These are phyloP conservation scores for Phycomyces nitens DNA, from an alignment of 192 early-diverging fungal genomes.

Conservation along the genomic window DNA sequence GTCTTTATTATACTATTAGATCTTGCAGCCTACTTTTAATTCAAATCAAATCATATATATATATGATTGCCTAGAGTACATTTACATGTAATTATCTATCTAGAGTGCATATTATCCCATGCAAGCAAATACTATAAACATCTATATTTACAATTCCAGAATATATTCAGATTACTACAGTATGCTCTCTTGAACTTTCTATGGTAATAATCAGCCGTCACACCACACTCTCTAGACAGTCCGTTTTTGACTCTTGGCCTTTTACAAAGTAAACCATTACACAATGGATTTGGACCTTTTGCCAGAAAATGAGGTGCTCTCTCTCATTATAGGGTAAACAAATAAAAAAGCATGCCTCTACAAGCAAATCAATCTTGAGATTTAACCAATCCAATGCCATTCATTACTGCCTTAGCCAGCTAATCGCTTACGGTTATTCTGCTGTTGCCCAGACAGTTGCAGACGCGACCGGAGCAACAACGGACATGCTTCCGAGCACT, in stretches of 20 bases:
- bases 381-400: neutral
- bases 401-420: conserved; percentile 36
- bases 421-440: conserved; percentile 51
- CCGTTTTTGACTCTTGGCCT: neutral
- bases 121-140: too few relatives aligned
- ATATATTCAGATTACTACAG: too few relatives aligned
- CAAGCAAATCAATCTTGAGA: neutral
- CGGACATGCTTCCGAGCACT: conserved; percentile 57
- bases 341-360: neutral
- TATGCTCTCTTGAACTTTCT: too few relatives aligned
- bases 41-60: too few relatives aligned
- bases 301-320: conserved; percentile 19
- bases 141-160: too few relatives aligned
- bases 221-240: neutral
- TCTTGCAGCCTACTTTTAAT: too few relatives aligned
- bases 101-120: too few relatives aligned
- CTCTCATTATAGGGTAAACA: conserved; percentile 21
- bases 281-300: conserved; percentile 9
- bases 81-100: too few relatives aligned
- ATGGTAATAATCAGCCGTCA: neutral
- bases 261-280: neutral
- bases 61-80: too few relatives aligned
- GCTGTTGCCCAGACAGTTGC: conserved; percentile 57
- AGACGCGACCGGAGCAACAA: conserved; percentile 60
- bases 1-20: too few relatives aligned